A percentile compares a stretch with the other conserved stretches of the same genome.
phyloP scores from a whole-genome alignment of 2,329 filamentous ascomycete genomes.

The Sarocladium kiliense region DNA sequence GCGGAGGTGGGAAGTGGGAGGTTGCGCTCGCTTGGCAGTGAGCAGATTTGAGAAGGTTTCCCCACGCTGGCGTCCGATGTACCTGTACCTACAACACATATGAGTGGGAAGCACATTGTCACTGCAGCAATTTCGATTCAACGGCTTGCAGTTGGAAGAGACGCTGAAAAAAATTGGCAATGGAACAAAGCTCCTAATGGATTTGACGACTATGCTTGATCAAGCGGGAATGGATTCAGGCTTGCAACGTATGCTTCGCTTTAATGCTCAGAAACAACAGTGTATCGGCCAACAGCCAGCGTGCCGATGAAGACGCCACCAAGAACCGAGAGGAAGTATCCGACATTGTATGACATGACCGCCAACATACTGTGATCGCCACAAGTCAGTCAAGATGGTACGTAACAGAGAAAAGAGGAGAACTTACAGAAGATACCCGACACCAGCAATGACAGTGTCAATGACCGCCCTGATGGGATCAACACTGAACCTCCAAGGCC shows the following conservation, averaged over 20 bases:
- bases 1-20: neutral
- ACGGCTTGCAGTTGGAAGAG: neutral
- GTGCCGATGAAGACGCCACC: slow-evolving; percentile 82
- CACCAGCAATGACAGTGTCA: slow-evolving; percentile 66
- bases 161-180: neutral
- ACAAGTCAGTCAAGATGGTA: neutral
- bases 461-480: slow-evolving; percentile 69
- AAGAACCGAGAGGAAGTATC: slow-evolving; percentile 78
- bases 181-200: no score
- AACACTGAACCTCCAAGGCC: slow-evolving; percentile 77
- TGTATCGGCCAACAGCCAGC: slow-evolving; percentile 69
- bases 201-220: neutral
- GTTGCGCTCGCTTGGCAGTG: slow-evolving; percentile 19
- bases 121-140: no score
- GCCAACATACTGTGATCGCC: slow-evolving; percentile 70
- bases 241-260: neutral
- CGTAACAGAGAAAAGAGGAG: slow-evolving; percentile 8
- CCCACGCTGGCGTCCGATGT: slow-evolving; percentile 21
- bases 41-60: slow-evolving; percentile 51
- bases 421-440: slow-evolving; percentile 82
- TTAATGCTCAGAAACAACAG: slow-evolving; percentile 42
- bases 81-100: slow-evolving; percentile 25
- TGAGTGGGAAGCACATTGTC: no score
- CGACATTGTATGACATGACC: slow-evolving; percentile 85
- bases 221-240: neutral